Percentiles rank a stretch among this genome's conserved stretches.
These are phyloP conservation scores for Lachnum nothofagi DNA, from an alignment of 2,329 filamentous ascomycete species.

Conservation along the genomic window DNA sequence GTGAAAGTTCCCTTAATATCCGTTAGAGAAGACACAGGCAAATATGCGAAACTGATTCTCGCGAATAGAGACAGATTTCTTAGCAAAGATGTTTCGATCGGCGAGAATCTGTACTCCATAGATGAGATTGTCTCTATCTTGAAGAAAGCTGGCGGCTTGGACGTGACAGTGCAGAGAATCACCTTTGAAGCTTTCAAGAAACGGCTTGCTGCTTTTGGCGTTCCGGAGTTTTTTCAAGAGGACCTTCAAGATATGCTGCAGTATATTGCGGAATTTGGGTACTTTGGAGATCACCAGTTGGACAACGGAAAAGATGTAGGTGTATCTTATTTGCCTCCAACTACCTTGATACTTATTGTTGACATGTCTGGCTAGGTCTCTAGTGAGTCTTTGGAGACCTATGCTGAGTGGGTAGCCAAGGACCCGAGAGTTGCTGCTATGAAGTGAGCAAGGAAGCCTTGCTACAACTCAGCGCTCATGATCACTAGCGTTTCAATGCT, in stretches of 20 bases:
- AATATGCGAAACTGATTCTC: slow-evolving; percentile 19
- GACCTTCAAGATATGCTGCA: slow-evolving; percentile 23
- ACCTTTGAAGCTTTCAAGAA: slow-evolving; percentile 2
- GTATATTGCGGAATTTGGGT: slow-evolving; percentile 33
- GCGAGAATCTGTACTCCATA: slow-evolving; percentile 35
- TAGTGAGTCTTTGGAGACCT: slow-evolving; percentile 4
- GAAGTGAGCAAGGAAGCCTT: slow-evolving; percentile 3
- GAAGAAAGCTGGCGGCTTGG: slow-evolving; percentile 32
- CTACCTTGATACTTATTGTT: not conserved
- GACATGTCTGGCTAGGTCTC: not conserved
- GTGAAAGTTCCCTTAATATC: slow-evolving; percentile 28
- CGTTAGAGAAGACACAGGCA: slow-evolving; percentile 27
- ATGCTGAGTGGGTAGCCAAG: slow-evolving; percentile 8
- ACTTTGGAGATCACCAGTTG: slow-evolving; percentile 28
- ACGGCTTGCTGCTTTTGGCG: slow-evolving; percentile 2
- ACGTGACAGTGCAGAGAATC: slow-evolving; percentile 22
- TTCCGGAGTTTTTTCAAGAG: slow-evolving; percentile 19
- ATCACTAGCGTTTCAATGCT: too few species aligned
- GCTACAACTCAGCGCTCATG: too few species aligned
- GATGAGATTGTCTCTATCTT: slow-evolving; percentile 36
- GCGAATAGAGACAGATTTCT: slow-evolving; percentile 31
- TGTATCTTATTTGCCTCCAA: not conserved
- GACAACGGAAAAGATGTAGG: slow-evolving; percentile 11
- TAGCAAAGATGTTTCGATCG: slow-evolving; percentile 37
- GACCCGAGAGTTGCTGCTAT: slow-evolving; percentile 8